A percentile compares a stretch with the other conserved stretches of the same genome.
phyloP scores from a whole-genome alignment of 192 early-diverging fungal genomes.

The Mortierella alpina region DNA sequence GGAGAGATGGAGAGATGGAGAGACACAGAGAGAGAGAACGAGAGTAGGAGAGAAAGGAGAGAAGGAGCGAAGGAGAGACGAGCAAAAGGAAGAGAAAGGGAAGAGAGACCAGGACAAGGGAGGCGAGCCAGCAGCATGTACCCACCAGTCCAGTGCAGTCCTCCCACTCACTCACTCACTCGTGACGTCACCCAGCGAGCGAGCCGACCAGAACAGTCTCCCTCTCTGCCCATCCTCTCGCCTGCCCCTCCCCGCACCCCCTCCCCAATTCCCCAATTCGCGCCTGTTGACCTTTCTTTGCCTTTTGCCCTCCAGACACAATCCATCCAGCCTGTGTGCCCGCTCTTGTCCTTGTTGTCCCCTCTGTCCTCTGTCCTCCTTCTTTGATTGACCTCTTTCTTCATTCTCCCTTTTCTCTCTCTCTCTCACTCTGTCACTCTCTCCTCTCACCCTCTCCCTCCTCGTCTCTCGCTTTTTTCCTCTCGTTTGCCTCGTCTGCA shows the following conservation, averaged over 20 bases:
- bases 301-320: no score
- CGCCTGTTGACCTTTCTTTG: background rate
- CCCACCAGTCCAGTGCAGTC: background rate
- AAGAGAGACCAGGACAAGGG: background rate
- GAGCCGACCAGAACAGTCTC: no score
- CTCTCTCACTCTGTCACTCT: no score
- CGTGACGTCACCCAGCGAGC: constrained; percentile 17
- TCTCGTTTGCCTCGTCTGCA: constrained; percentile 1
- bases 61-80: background rate
- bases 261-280: background rate
- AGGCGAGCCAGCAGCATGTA: background rate
- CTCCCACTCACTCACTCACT: no score
- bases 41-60: constrained; percentile 5
- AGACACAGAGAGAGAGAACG: background rate
- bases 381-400: background rate
- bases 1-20: background rate
- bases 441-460: background rate
- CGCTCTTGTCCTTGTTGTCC: background rate
- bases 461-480: background rate
- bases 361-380: background rate
- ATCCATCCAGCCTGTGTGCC: no score
- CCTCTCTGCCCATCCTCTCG: constrained; percentile 1
- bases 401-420: background rate
- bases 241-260: background rate
- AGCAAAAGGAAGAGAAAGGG: background rate